These are phyloP conservation scores for Porphyra umbilicalis DNA, from an alignment of 31 red algal genomes.

Conservation along the genomic window DNA sequence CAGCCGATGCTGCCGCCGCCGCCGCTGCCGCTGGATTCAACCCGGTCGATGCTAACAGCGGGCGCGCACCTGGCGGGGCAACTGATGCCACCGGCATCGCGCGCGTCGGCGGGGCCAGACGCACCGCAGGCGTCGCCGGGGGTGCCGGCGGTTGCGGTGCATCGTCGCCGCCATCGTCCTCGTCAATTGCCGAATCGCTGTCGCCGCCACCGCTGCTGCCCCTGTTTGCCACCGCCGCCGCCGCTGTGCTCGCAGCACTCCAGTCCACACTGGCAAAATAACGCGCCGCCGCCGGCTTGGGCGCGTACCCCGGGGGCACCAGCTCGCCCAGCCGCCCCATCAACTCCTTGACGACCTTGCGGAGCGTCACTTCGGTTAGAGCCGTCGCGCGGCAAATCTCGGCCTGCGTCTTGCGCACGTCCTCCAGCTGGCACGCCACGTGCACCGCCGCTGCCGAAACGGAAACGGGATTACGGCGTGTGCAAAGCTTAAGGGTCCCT, in stretches of 20 bases:
- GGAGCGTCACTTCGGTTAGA: slow-evolving; percentile 78
- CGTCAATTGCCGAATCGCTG: not conserved
- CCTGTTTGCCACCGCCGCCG: not conserved
- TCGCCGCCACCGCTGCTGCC: not conserved
- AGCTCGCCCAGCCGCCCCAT: slow-evolving; percentile 25
- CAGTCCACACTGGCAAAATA: slow-evolving; percentile 3
- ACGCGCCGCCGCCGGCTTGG: slow-evolving; percentile 2
- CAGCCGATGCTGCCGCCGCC: not conserved
- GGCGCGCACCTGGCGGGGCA: not conserved
- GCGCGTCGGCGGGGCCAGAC: not conserved
- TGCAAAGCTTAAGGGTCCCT: slow-evolving; percentile 41
- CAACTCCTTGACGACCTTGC: slow-evolving; percentile 85
- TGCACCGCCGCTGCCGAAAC: slow-evolving; percentile 83
- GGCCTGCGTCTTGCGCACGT: slow-evolving; percentile 60
- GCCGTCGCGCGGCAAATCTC: slow-evolving; percentile 57
- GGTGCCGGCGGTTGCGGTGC: slow-evolving; percentile 9
- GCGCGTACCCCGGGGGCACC: slow-evolving; percentile 42
- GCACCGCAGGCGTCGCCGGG: slow-evolving; percentile 45
- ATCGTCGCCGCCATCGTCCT: not conserved
- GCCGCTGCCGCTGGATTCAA: not conserved
- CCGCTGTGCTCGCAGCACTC: not conserved
- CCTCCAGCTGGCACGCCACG: slow-evolving; percentile 68
- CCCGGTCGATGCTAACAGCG: not conserved
- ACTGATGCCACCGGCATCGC: not conserved
- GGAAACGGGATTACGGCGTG: slow-evolving; percentile 61